Base-by-base conservation (phyloP, 2,329 filamentous ascomycete genomes). In the Penicillium sp. region DNA sequence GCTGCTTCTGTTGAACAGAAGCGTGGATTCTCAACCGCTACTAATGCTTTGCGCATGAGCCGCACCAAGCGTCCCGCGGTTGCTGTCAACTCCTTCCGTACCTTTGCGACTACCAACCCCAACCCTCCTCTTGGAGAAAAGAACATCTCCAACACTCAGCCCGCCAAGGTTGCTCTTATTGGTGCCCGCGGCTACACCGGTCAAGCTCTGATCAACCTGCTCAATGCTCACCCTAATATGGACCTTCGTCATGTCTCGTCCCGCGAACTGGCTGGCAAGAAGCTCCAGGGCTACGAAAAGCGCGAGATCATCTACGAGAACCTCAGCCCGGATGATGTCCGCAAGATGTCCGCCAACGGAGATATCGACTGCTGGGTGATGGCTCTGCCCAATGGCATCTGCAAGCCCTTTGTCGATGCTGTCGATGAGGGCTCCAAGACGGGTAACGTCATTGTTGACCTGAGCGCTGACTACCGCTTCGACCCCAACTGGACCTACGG, bases 391-490 rank as follows among this genome's bases (percentile, higher is more conserved):
- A 99, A 97, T 69, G 90, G 90, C 57, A 91, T 96, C 46, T 97
- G 91, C 84, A 89, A 91, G 77, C 92, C 94, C 0, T 99, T 88
- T 64, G 88, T 97, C 9, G 90, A 97, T 60, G 93, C 93, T 7
- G 84, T 97, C 49, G 84, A 92, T 64, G 82, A 88, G 67, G 84
- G 82, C 30, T 84, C 84, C 54, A 82, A 84, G 48, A 78, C 80
- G 66, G 82, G 83, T 58, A 91, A 89, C 64, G 79, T 97, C 38
- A 89, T 97, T 62, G 82, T 99, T 42, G 94, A 99, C 72, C 83
- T 99, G 34, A 96, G 91, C n/a, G 94, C 94, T 56, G 94, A 99
- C 76, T 95, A 96, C 76, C 87, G 93, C 47, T 97, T 97, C 72
- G 88, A 96, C 69, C 77, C 81, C 53, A 80, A 81, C 23, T 96